Conservation (phyloP, 768 basidiomycete species). For the Lactarius quietus region DNA sequence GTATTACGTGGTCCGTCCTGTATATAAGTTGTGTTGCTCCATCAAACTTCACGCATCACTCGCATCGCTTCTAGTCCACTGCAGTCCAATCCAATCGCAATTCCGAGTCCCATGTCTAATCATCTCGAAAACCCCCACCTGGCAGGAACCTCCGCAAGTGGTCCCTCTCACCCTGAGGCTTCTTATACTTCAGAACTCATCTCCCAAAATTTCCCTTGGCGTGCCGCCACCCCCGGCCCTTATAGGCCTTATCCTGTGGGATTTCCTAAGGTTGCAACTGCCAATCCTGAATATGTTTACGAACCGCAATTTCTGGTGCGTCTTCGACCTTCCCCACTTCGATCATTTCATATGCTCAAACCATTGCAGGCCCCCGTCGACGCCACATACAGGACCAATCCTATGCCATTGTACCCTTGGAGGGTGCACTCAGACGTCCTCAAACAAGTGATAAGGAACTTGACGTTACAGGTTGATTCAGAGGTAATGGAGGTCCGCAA, state of each 20-base stretch:
- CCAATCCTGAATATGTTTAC: background rate
- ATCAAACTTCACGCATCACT: too few species aligned
- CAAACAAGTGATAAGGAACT: background rate
- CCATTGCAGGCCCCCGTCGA: background rate
- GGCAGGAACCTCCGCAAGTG: background rate
- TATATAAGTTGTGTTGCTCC: background rate
- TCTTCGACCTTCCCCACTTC: background rate
- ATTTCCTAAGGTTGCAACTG: too few species aligned
- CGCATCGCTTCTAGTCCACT: too few species aligned
- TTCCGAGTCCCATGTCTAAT: too few species aligned
- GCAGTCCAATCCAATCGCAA: too few species aligned
- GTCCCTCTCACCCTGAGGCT: background rate
- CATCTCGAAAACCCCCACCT: background rate
- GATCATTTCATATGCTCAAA: background rate
- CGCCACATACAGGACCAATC: too few species aligned
- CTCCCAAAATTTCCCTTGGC: background rate
- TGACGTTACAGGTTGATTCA: background rate
- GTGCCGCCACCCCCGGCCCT: too few species aligned
- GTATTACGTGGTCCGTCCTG: background rate
- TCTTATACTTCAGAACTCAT: background rate
- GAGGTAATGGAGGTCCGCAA: background rate
- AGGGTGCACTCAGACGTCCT: background rate
- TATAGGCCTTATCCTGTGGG: background rate
- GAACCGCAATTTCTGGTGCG: background rate
- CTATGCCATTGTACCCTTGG: background rate